Percentiles rank a stretch among this genome's conserved stretches.
phyloP scores from a whole-genome alignment of 2,329 filamentous ascomycete species.

The Alternaria panax region DNA sequence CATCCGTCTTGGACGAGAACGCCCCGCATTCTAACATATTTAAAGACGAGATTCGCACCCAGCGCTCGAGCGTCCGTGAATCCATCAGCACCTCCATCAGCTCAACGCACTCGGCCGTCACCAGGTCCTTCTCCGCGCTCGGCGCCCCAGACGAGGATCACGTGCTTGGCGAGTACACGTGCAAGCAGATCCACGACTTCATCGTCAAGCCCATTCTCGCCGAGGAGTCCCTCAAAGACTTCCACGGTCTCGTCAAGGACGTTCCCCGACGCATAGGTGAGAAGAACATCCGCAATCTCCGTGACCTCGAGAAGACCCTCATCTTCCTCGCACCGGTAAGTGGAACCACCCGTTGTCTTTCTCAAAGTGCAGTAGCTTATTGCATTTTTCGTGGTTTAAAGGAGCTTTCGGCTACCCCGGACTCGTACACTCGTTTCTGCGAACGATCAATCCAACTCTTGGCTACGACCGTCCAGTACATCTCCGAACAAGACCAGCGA shows the following conservation, averaged over 20 bases:
- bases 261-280: conserved; percentile 80
- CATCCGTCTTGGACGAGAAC: conserved; percentile 23
- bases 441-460: conserved; percentile 89
- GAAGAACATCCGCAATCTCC: conserved; percentile 87
- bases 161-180: conserved; percentile 72
- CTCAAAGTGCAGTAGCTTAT: conserved; percentile 71
- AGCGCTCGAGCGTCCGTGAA: conserved; percentile 39
- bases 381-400: conserved; percentile 69
- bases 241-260: conserved; percentile 79
- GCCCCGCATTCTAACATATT: conserved; percentile 40
- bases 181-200: conserved; percentile 79
- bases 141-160: conserved; percentile 54
- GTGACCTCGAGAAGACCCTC: conserved; percentile 92
- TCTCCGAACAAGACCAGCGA: conserved; percentile 85
- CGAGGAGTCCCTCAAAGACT: conserved; percentile 76
- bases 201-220: conserved; percentile 78
- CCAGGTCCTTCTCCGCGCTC: conserved; percentile 55
- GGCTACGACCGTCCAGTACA: conserved; percentile 84
- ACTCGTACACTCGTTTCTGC: conserved; percentile 86
- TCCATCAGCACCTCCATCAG: conserved; percentile 50
- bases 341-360: conserved; percentile 60
- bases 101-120: conserved; percentile 50
- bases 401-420: conserved; percentile 73
- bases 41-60: conserved; percentile 46
- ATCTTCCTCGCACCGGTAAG: conserved; percentile 94